Evolutionary conservation across 345 rosid species (phyloP).

Genomic region (Lepidium didymum): DNA sequence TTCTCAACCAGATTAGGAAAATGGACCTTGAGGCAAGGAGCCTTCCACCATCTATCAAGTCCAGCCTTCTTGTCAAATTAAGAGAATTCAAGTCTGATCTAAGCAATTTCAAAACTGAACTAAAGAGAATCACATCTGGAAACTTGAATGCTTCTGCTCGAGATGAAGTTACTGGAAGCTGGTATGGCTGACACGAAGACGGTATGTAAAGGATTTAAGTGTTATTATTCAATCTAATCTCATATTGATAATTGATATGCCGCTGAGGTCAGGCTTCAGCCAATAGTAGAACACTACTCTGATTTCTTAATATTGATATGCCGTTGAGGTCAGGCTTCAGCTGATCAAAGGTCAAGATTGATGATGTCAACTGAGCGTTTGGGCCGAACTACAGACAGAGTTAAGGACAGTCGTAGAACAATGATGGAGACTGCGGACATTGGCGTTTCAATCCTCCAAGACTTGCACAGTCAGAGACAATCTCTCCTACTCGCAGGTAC

Average conservation of each 20-base stretch:
- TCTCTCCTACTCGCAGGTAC: conserved; percentile 81
- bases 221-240: not conserved
- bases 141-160: conserved; percentile 50
- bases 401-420: conserved; percentile 79
- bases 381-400: conserved; percentile 56
- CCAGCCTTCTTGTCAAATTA: conserved; percentile 64
- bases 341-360: conserved; percentile 85
- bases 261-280: conserved; percentile 41
- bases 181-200: conserved; percentile 65
- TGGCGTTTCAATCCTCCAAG: conserved; percentile 95
- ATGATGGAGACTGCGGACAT: conserved; percentile 98
- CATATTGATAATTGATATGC: not conserved
- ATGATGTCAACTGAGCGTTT: conserved; percentile 75
- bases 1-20: conserved; percentile 50
- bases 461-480: conserved; percentile 83
- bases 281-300: not conserved
- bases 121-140: conserved; percentile 53
- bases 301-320: not conserved
- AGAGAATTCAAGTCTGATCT: conserved; percentile 85
- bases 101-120: conserved; percentile 71
- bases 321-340: conserved; percentile 50
- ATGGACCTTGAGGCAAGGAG: conserved; percentile 92
- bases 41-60: conserved; percentile 59
- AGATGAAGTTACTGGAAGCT: conserved; percentile 59
- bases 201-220: conserved; percentile 31